phyloP scores from a whole-genome alignment of 2,329 filamentous ascomycete species.

The Aaosphaeria pasadenensis region DNA sequence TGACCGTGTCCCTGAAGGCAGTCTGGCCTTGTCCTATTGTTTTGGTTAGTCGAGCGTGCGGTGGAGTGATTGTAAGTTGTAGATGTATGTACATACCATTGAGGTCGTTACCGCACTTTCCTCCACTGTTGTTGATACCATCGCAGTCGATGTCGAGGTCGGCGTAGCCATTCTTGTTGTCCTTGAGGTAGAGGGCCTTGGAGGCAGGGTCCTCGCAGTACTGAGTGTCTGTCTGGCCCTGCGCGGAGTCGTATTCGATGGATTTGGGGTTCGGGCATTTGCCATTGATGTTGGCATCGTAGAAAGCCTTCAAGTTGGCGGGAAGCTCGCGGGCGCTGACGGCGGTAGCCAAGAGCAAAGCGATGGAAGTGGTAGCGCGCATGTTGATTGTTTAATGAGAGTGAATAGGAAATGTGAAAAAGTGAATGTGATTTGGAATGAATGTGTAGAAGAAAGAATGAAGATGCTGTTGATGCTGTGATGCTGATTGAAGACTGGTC shows the following conservation, averaged over 20 bases:
- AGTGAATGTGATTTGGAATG: background rate
- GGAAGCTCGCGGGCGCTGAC: slow-evolving; percentile 5
- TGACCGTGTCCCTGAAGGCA: slow-evolving; percentile 37
- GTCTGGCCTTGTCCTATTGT: slow-evolving; percentile 46
- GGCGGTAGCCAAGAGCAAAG: slow-evolving; percentile 1
- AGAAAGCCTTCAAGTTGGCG: slow-evolving; percentile 5
- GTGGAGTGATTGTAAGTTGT: background rate
- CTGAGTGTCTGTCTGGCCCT: slow-evolving; percentile 12
- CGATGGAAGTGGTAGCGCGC: background rate
- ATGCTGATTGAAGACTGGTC: background rate
- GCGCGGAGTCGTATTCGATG: slow-evolving; percentile 12
- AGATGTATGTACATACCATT: slow-evolving; percentile 18
- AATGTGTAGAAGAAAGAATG: background rate
- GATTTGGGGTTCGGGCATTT: slow-evolving; percentile 13
- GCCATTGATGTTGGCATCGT: slow-evolving; percentile 6
- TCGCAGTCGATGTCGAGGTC: slow-evolving; percentile 62
- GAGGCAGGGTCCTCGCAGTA: slow-evolving; percentile 17
- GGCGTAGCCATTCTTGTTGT: slow-evolving; percentile 43
- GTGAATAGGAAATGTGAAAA: background rate
- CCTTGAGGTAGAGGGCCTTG: slow-evolving; percentile 44
- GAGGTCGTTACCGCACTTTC: slow-evolving; percentile 38
- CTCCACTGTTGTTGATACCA: slow-evolving; percentile 42
- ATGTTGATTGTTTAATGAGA: slow-evolving; percentile 1
- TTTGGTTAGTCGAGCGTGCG: slow-evolving; percentile 32
- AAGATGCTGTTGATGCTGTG: background rate